Percentiles rank a stretch among this genome's conserved stretches.
These are phyloP conservation scores for Yarrowia deformans DNA, from an alignment of 805 yeast species.

Conservation along the genomic window DNA sequence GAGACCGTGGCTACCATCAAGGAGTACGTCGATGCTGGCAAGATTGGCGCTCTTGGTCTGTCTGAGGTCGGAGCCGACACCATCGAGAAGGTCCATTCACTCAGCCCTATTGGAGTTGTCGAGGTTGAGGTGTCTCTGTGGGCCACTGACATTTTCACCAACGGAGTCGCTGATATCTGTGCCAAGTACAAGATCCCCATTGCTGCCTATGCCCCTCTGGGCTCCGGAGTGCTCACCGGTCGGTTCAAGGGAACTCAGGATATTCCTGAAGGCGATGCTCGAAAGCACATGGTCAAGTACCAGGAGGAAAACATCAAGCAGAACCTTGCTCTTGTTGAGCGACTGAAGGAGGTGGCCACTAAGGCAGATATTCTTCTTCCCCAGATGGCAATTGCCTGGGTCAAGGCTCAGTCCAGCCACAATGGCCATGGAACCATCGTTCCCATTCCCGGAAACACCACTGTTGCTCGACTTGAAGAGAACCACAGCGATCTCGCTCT, in stretches of 20 bases:
- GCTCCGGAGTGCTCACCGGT: conserved; percentile 81
- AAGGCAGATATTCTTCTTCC: conserved; percentile 60
- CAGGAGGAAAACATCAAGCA: conserved; percentile 61
- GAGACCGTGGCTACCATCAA: conserved; percentile 64
- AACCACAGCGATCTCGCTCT: conserved; percentile 60
- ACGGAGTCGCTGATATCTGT: conserved; percentile 70
- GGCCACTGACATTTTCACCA: conserved; percentile 63
- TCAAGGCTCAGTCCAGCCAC: conserved; percentile 54
- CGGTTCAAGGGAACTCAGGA: conserved; percentile 56
- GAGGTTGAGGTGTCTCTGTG: conserved; percentile 83
- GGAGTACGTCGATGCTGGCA: conserved; percentile 67
- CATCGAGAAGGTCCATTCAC: conserved; percentile 63
- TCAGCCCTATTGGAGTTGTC: conserved; percentile 66
- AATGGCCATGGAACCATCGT: conserved; percentile 61
- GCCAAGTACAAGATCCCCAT: conserved; percentile 67
- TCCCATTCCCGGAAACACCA: conserved; percentile 84
- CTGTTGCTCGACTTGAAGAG: conserved; percentile 63
- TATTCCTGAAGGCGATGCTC: conserved; percentile 64
- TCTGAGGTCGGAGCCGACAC: conserved; percentile 74
- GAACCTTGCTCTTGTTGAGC: conserved; percentile 60
- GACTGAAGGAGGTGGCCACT: conserved; percentile 60
- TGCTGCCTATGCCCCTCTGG: conserved; percentile 83
- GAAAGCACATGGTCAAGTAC: conserved; percentile 64
- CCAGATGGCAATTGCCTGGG: conserved; percentile 76
- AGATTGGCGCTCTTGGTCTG: conserved; percentile 72